Base-by-base conservation (phyloP, 805 yeast genomes). In the Candida chauliodis region DNA sequence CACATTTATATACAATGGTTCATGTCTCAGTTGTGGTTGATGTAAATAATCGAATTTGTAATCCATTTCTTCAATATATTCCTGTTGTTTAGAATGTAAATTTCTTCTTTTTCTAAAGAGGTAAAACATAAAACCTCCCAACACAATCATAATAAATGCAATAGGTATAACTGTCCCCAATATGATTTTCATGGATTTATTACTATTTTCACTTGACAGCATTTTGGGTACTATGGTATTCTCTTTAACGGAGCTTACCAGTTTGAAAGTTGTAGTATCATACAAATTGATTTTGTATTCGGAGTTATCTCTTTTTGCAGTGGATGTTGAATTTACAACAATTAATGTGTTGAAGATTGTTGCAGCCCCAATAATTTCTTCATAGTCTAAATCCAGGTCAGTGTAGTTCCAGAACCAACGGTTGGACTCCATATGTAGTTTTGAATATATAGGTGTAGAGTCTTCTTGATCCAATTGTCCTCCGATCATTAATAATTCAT, bases 401-500 rank as follows among this genome's bases (percentile, higher is more conserved):
- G 51, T 20, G 2, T 44, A 20, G 50, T 58, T 46, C 83, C 79
- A 75, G 16, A 51, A 53, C 58, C 65, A 66, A 25, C 46, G 44
- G 29, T 61, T 57, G 9, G 57, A 46, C 11, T 52, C 46, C 21
- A 68, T 52, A 23, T 59, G 44, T 17, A 81, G 58, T 18, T 48
- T 47, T 3, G 75, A 69, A 48, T 70, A 58, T 8, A 52, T 44
- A 0, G 84, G 83, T 3, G 56, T 41, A 1, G 79, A 17, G 3
- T 34, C 42, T 21, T 27, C n/a, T 2, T 29, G 35, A 13, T 36
- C 49, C n/a, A 24, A 34, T 5, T 62, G 62, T 2, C 95, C 95
- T 4, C 93, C 93, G 10, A 83, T 41, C 31, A 81, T 67, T 8
- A 85, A 51, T 0, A 79, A 68, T 11, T 66, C 58, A 3, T 54